phyloP scores from a whole-genome alignment of 176 grass and related monocot species.

The Rhipidocladum racemiflorum region DNA sequence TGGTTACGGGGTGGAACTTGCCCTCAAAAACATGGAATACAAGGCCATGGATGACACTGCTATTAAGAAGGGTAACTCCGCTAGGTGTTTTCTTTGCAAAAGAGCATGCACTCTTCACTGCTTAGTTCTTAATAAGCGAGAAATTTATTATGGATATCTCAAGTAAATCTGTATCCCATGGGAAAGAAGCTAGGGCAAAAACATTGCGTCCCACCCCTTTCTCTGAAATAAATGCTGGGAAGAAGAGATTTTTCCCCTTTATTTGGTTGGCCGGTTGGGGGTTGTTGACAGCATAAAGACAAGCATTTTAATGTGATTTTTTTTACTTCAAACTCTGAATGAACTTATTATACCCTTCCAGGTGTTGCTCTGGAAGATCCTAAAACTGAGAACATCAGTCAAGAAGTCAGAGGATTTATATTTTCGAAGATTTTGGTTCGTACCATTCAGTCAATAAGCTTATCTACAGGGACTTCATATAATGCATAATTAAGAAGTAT shows the following conservation, averaged over 20 bases:
- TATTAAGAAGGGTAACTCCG: slow-evolving; percentile 74
- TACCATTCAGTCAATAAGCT: slow-evolving; percentile 25
- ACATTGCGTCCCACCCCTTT: background rate
- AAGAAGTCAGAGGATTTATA: slow-evolving; percentile 98
- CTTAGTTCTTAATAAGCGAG: slow-evolving; percentile 3
- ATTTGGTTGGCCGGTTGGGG: background rate
- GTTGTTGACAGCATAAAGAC: background rate
- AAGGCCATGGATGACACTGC: slow-evolving; percentile 96
- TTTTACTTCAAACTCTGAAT: slow-evolving; percentile 7
- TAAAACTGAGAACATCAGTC: slow-evolving; percentile 87
- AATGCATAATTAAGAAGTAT: slow-evolving; percentile 24
- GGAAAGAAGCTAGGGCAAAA: background rate
- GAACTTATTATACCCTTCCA: slow-evolving; percentile 31
- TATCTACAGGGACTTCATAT: slow-evolving; percentile 12
- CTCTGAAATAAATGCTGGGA: background rate
- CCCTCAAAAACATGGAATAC: slow-evolving; percentile 99
- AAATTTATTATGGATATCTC: slow-evolving; percentile 1
- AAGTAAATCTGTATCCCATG: background rate
- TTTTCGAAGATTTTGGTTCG: slow-evolving; percentile 96
- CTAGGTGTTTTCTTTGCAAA: slow-evolving; percentile 25
- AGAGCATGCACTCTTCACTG: background rate
- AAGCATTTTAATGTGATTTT: background rate
- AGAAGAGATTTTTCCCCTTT: background rate
- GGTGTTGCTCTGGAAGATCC: slow-evolving; percentile 82
- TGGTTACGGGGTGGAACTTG: slow-evolving; percentile 97